Evolutionary conservation across 1,284 basidiomycete species (phyloP).

Genomic region (Pholiota adiposa): DNA sequence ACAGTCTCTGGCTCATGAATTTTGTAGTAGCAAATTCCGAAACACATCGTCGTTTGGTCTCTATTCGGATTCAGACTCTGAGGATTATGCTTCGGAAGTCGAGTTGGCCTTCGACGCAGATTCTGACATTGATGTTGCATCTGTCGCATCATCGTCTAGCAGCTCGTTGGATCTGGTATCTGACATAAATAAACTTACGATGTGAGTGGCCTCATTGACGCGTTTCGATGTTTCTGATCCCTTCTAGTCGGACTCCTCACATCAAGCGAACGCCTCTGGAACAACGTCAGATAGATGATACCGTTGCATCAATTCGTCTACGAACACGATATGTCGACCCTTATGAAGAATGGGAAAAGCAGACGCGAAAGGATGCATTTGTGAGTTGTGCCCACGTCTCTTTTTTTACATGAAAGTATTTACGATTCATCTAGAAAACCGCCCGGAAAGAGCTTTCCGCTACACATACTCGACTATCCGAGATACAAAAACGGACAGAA

Average conservation of each 20-base stretch:
- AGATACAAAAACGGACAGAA: constrained; percentile 41
- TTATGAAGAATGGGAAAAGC: constrained; percentile 79
- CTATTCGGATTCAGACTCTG: constrained; percentile 53
- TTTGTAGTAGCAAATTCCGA: constrained; percentile 29
- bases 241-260: constrained; percentile 28
- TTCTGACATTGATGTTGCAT: constrained; percentile 29
- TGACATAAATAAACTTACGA: constrained; percentile 24
- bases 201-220: constrained; percentile 11
- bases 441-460: constrained; percentile 59
- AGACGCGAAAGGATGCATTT: constrained; percentile 69
- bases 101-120: constrained; percentile 48
- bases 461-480: constrained; percentile 41
- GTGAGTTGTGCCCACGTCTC: constrained; percentile 47
- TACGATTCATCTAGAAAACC: constrained; percentile 45
- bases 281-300: constrained; percentile 62
- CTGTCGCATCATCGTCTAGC: constrained; percentile 31
- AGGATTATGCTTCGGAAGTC: constrained; percentile 39
- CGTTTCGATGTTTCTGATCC: background rate
- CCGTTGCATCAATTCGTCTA: constrained; percentile 69
- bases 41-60: constrained; percentile 60
- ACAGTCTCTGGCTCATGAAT: constrained; percentile 9
- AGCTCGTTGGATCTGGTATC: constrained; percentile 26
- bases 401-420: background rate
- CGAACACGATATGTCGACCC: constrained; percentile 70
- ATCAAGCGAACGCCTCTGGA: constrained; percentile 45